Evolutionary conservation across 208 protist genomes (phyloP).

Genomic region (Leishmania arabica): DNA sequence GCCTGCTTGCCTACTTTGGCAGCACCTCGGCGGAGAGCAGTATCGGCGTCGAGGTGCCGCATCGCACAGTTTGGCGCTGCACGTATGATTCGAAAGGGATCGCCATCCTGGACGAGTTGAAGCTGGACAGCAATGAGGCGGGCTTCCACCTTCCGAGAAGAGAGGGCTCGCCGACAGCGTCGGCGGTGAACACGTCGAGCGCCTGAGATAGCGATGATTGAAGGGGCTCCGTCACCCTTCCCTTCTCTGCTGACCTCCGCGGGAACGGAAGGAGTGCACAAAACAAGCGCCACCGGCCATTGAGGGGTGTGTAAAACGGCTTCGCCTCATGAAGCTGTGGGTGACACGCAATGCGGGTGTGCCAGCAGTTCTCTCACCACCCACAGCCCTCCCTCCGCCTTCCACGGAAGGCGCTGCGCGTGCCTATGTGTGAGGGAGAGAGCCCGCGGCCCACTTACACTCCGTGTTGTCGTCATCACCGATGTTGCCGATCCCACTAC

Average conservation of each 20-base stretch:
- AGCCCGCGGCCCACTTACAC: not conserved
- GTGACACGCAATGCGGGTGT: not conserved
- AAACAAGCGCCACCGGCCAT: not conserved
- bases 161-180: not conserved
- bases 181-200: not conserved
- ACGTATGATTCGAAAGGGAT: conserved; percentile 86
- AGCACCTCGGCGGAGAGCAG: conserved; percentile 81
- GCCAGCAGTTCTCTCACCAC: not conserved
- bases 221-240: not conserved
- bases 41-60: conserved; percentile 73
- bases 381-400: not conserved
- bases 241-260: not conserved
- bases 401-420: not conserved
- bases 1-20: conserved; percentile 87
- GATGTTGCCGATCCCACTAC: not conserved
- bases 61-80: conserved; percentile 87
- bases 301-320: not conserved
- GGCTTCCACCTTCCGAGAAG: conserved; percentile 22
- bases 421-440: not conserved
- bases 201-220: not conserved
- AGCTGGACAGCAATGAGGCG: conserved; percentile 45
- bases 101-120: conserved; percentile 73
- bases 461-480: not conserved
- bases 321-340: not conserved
- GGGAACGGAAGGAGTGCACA: not conserved